Evolutionary conservation across 352 stramenopile species (phyloP), one percentile per base, ranked within the genome.

Genomic region (Pythium insidiosum): DNA sequence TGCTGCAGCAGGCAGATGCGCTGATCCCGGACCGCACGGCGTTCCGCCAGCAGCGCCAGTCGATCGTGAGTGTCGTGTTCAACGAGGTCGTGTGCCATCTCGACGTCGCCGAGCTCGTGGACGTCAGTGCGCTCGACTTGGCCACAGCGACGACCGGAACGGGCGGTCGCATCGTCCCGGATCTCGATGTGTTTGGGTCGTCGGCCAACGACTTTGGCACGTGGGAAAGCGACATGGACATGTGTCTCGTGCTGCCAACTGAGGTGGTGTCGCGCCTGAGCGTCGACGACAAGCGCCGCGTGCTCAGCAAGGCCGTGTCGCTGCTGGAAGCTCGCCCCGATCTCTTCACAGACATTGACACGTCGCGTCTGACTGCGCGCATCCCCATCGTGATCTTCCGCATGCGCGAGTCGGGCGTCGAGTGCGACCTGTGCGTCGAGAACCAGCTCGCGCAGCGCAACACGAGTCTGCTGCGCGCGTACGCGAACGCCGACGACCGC

Each of bases 351-450:
- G 77, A 66, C 4, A 61, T 92, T 7, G 76, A 92, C 34, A 85
- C 84, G 0, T 76, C 66, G 2, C 73, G 95, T 0, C 61, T 97
- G 15, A 97, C 92, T 7, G 96, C 96, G 7, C 78, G 97, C 18
- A 98, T 99, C 38, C 96, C 97, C 10, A 98, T 99, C 48, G 72
- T 99, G 21, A 97, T 97, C 72, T 99, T 99, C 53, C 84, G 88
- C 31, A 93, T 96, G 55, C 68, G 66, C 0, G 56, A 68, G 11
- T 72, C 63, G 15, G 69, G 73, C 2, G 79, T 82, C 31, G 73
- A 87, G 45, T 92, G 79, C 45, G 79, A 92, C 40, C 53, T 92
- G 34, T 89, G 77, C 28, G 85, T 99, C 16, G 88, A 99, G 54
- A 99, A 99, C 56, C 75, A 91, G 4, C 68, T 99, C 13, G 96